These are phyloP conservation scores for Stentor coeruleus DNA, from an alignment of 73 alveolate genomes.

Conservation along the genomic window DNA sequence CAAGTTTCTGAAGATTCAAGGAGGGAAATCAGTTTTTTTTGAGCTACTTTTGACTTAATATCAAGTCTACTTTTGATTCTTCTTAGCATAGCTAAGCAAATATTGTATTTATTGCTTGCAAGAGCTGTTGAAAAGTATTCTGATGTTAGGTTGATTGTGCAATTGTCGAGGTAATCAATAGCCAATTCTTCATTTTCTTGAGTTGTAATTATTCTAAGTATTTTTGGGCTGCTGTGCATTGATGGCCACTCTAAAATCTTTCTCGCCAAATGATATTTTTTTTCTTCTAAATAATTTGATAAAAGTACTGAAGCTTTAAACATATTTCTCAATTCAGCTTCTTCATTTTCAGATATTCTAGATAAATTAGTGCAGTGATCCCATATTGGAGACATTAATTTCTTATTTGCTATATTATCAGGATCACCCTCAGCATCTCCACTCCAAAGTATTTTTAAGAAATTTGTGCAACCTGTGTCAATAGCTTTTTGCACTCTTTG, in stretches of 20 bases:
- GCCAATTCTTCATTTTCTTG: slow-evolving; percentile 6
- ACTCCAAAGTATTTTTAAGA: slow-evolving; percentile 12
- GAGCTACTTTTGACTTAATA: background rate
- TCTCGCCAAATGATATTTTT: background rate
- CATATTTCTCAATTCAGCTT: background rate
- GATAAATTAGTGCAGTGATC: background rate
- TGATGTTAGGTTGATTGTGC: background rate
- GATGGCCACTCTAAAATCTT: background rate
- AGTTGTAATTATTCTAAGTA: background rate
- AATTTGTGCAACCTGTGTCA: background rate
- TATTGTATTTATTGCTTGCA: background rate
- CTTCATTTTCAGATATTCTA: slow-evolving; percentile 15
- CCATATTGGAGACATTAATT: background rate
- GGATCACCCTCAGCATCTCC: background rate
- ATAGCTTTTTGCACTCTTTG: background rate
- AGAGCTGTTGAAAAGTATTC: slow-evolving; percentile 13
- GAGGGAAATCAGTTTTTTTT: background rate
- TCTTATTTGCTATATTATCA: background rate
- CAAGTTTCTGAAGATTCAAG: background rate
- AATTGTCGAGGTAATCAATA: background rate
- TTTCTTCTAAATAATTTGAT: background rate
- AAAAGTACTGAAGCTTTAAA: background rate
- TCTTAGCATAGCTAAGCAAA: background rate
- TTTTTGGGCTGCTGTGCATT: background rate
- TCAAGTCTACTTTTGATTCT: background rate